Evolutionary conservation across 352 stramenopile species (phyloP).

Genomic region (Globisporangium perplexum): DNA sequence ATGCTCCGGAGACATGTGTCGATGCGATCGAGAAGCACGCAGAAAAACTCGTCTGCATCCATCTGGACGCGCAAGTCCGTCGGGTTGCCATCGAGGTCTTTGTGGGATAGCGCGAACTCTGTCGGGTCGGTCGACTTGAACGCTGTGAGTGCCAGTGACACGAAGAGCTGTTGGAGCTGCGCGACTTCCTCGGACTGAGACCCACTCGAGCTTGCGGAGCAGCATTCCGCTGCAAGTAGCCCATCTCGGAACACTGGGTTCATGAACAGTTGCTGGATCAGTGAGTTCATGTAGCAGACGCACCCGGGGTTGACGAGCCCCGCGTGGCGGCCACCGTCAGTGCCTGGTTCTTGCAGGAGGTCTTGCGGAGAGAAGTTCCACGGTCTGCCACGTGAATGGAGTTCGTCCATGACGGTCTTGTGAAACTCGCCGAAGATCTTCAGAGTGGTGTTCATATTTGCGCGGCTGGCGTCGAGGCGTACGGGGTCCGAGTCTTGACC

Average conservation of each 20-base stretch:
- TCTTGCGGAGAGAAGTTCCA: slow-evolving; percentile 58
- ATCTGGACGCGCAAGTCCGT: slow-evolving; percentile 76
- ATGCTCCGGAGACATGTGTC: slow-evolving; percentile 25
- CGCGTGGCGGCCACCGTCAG: slow-evolving; percentile 24
- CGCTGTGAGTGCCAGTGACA: slow-evolving; percentile 35
- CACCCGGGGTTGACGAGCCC: slow-evolving; percentile 97
- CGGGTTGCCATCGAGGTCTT: slow-evolving; percentile 62
- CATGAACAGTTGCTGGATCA: slow-evolving; percentile 96
- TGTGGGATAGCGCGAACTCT: slow-evolving; percentile 58
- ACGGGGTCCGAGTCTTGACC: background rate
- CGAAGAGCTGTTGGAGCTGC: slow-evolving; percentile 71
- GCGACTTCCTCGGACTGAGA: slow-evolving; percentile 37
- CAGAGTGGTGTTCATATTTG: background rate
- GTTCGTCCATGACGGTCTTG: slow-evolving; percentile 13
- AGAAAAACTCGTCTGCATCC: slow-evolving; percentile 84
- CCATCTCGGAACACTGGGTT: slow-evolving; percentile 51
- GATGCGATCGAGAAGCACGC: slow-evolving; percentile 67
- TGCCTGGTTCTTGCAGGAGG: slow-evolving; percentile 31
- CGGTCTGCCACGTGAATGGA: slow-evolving; percentile 34
- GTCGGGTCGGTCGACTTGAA: slow-evolving; percentile 54
- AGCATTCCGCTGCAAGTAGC: slow-evolving; percentile 34
- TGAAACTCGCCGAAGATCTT: slow-evolving; percentile 18
- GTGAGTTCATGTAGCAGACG: slow-evolving; percentile 99
- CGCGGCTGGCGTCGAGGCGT: background rate
- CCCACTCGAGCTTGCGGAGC: background rate